A percentile compares a stretch with the other conserved stretches of the same genome.
Conservation (phyloP, 306 rosid species). For the Pyrus pyrifolia region DNA sequence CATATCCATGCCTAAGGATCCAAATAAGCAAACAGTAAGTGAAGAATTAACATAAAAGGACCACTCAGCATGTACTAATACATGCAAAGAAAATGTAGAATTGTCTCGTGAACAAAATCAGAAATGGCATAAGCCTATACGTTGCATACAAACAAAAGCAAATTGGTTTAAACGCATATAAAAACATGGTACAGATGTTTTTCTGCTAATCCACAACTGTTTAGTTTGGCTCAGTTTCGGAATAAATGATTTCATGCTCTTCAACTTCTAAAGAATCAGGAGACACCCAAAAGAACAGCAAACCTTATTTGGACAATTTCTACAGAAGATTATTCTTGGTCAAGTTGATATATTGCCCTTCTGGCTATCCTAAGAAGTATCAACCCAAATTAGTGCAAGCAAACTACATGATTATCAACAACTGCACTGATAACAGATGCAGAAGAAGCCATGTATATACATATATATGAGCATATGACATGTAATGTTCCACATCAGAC, state of each 20-base stretch:
- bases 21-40: slow-evolving; percentile 14
- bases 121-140: not conserved
- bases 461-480: not conserved
- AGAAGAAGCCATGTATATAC: not conserved
- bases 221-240: not conserved
- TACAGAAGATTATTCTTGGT: not conserved
- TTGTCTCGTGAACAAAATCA: too few relatives aligned
- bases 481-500: slow-evolving; percentile 1
- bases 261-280: not conserved
- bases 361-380: not conserved
- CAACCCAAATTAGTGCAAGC: not conserved
- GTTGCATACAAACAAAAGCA: not conserved
- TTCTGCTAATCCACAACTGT: not conserved
- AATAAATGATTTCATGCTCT: not conserved
- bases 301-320: not conserved
- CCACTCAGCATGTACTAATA: not conserved
- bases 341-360: not conserved
- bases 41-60: not conserved
- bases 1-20: slow-evolving; percentile 82
- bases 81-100: not conserved
- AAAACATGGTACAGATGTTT: not conserved
- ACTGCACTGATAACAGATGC: not conserved
- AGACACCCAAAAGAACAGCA: not conserved
- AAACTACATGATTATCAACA: not conserved
- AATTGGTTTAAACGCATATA: not conserved